Percentiles rank a stretch among this genome's conserved stretches.
phyloP scores from a whole-genome alignment of 371 early-diverging fungal species.

The Dichotomocladium elegans region DNA sequence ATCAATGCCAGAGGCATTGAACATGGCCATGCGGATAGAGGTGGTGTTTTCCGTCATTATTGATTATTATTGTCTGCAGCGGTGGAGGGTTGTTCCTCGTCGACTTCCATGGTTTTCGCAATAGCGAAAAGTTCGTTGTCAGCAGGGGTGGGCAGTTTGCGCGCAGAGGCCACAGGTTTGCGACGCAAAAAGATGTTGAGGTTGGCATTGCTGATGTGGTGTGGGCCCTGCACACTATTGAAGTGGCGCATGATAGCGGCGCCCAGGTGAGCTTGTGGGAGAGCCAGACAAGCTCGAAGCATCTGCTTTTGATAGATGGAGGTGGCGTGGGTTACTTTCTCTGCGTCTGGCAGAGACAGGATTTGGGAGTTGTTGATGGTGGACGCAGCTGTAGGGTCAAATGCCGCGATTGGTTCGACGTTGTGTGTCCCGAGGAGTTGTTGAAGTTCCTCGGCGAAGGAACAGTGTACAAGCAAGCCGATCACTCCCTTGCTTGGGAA shows the following conservation, averaged over 20 bases:
- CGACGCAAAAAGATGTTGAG: not conserved
- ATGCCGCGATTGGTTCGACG: not conserved
- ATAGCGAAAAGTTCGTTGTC: not conserved
- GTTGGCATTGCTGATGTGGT: not conserved
- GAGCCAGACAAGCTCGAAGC: not conserved
- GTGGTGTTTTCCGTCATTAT: too few species aligned
- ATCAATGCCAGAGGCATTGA: not conserved
- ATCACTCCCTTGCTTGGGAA: not conserved
- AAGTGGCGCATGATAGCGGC: not conserved
- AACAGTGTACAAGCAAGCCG: not conserved
- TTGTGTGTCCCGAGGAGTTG: not conserved
- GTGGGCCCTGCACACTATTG: not conserved
- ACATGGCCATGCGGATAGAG: not conserved
- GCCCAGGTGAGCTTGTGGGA: not conserved
- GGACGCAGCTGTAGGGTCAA: not conserved
- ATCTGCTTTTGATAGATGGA: not conserved
- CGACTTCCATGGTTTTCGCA: not conserved
- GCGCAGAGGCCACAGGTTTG: not conserved
- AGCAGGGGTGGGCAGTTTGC: not conserved
- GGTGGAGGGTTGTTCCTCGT: not conserved
- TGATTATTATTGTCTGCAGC: not conserved
- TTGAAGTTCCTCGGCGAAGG: not conserved
- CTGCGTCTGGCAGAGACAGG: not conserved
- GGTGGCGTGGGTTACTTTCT: not conserved
- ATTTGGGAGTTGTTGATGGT: not conserved